Base-by-base conservation (phyloP, 2,329 filamentous ascomycete genomes). In the Pseudogymnoascus sp. region DNA sequence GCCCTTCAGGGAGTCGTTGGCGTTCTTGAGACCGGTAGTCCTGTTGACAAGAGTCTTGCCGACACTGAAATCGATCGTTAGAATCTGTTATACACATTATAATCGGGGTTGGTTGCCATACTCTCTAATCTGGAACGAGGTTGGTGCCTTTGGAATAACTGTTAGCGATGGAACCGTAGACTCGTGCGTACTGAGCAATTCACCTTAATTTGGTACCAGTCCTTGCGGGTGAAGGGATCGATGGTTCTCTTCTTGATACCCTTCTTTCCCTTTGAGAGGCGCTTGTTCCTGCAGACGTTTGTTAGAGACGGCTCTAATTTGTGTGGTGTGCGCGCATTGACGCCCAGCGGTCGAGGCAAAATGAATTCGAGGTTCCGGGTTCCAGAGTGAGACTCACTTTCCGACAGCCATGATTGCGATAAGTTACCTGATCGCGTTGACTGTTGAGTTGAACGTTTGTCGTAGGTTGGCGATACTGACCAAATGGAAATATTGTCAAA, bases 201-300 rank as follows among this genome's bases (percentile, higher is more conserved):
- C 75, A 90, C 88, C 87, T 97, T 97, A 81, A 99, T 87, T 75
- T 88, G 90, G 83, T 92, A 99, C 90, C 95, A 97, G 79, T 97
- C 94, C 86, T 99, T 99, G 78, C 93, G 90, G 75, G 92, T 86
- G 85, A 97, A 97, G 75, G 94, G 93, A 80, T 99, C 94, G 73
- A 88, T 82, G 75, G 92, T 93, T 83, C 93, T 93, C 93, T 99
- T 97, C 91, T 97, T 97, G 78, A 97, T 85, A 80, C 94, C 93
- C 88, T 99, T 99, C 91, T 97, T 99, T 83, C 94, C 94, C 87
- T 99, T 99, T 71, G 94, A 97, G 84, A 99, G 87, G 86, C 94
- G 91, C 91, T 99, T 99, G 88, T 99, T 99, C 90, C 88, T 91
- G 72, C 60, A 62, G 68, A 57, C 47, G 68, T 39, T 61, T 66